Percentiles rank a stretch among this genome's conserved stretches.
Conservation (phyloP, 2,329 filamentous ascomycete genomes). For the Sphaerulina vaccinii region DNA sequence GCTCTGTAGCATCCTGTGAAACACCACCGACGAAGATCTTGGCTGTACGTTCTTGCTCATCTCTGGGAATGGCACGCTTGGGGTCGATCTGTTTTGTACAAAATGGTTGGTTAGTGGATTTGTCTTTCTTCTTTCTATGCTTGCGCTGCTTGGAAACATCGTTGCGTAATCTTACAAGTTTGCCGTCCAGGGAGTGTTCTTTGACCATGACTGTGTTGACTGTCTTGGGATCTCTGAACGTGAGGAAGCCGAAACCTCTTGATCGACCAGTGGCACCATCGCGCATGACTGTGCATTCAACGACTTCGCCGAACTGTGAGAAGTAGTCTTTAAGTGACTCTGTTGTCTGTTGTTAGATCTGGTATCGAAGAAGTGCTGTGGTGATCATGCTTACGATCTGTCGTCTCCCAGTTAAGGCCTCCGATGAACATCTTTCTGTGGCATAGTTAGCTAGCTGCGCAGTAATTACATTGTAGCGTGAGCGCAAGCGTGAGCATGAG, state of each 20-base stretch:
- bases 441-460: conserved; percentile 29
- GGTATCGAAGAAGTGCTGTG: background rate
- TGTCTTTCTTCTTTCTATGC: conserved; percentile 20
- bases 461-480: background rate
- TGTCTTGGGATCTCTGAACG: conserved; percentile 95
- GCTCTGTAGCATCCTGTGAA: conserved; percentile 92
- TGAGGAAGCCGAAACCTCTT: conserved; percentile 94
- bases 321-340: conserved; percentile 97
- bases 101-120: background rate
- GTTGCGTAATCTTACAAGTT: conserved; percentile 70
- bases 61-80: conserved; percentile 92
- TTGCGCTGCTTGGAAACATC: background rate
- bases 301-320: conserved; percentile 93
- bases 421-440: conserved; percentile 99
- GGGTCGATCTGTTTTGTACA: conserved; percentile 76
- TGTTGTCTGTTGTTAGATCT: conserved; percentile 45
- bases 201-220: conserved; percentile 99
- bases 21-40: conserved; percentile 99
- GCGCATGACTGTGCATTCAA: conserved; percentile 99
- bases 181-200: conserved; percentile 95
- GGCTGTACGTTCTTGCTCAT: conserved; percentile 96
- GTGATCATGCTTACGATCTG: conserved; percentile 71
- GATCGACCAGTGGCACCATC: conserved; percentile 92
- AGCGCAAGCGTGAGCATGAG: conserved; percentile 25
- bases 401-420: conserved; percentile 98